A percentile compares a stretch with the other conserved stretches of the same genome.
phyloP scores from a whole-genome alignment of 202 grass and related monocot genomes.

The Sporobolus alterniflorus region DNA sequence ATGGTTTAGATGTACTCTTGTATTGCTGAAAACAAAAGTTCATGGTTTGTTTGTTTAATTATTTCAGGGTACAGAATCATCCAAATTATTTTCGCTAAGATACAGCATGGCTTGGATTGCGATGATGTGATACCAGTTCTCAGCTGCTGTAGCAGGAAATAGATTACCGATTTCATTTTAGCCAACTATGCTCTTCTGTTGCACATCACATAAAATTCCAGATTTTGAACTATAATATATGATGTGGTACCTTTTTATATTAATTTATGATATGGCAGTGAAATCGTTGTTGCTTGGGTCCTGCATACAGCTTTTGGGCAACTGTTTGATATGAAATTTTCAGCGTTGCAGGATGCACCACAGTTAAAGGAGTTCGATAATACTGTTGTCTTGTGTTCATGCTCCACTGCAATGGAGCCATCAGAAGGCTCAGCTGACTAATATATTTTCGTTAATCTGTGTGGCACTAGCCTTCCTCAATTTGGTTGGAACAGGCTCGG shows the following conservation, averaged over 20 bases:
- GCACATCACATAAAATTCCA: not conserved
- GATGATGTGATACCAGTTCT: not conserved
- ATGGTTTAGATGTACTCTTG: not conserved
- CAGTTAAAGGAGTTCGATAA: no score
- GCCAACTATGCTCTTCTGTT: not conserved
- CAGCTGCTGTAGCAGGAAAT: conserved; percentile 32
- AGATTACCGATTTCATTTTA: conserved; percentile 15
- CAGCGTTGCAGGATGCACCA: no score
- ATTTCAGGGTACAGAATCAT: conserved; percentile 43
- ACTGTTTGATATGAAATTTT: no score
- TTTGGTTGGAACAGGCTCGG: no score
- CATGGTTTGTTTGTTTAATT: not conserved
- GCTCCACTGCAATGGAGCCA: no score
- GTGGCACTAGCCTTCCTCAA: no score
- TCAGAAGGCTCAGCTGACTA: no score
- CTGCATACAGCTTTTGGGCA: not conserved
- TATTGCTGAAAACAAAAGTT: not conserved
- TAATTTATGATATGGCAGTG: not conserved
- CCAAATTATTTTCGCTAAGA: conserved; percentile 17
- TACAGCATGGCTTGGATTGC: conserved; percentile 24
- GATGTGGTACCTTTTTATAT: not conserved
- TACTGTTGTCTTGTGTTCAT: no score
- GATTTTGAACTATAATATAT: conserved; percentile 21
- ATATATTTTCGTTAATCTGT: no score
- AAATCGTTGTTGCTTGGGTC: not conserved